phyloP scores from a whole-genome alignment of 176 grass and related monocot species.

The Echinochloa phyllopogon region DNA sequence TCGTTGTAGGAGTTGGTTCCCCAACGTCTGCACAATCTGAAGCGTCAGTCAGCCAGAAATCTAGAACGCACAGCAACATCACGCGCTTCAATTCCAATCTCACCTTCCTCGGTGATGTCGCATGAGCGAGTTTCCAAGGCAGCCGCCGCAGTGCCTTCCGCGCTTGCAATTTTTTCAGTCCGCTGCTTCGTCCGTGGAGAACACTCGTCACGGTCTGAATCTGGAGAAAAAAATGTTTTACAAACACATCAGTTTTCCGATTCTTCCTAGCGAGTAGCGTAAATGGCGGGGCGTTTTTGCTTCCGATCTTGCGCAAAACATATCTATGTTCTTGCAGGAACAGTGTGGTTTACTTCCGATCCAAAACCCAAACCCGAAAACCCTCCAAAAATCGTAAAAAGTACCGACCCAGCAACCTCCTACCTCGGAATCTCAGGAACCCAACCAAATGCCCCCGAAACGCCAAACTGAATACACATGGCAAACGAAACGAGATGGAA shows the following conservation, averaged over 20 bases:
- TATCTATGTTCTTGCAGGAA: neutral
- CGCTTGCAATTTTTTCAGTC: neutral
- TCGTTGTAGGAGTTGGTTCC: neutral
- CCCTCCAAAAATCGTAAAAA: neutral
- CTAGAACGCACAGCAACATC: neutral
- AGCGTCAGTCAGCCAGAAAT: neutral
- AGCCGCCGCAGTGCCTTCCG: neutral
- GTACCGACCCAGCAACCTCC: neutral
- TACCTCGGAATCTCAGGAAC: too few species aligned
- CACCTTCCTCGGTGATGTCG: neutral
- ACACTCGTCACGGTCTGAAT: conserved; percentile 2
- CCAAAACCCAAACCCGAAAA: neutral
- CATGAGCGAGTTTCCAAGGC: neutral
- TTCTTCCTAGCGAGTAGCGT: neutral
- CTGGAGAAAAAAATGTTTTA: neutral
- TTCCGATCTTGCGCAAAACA: neutral
- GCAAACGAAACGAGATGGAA: conserved; percentile 1
- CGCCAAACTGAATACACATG: neutral
- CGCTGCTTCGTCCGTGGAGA: neutral
- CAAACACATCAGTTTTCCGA: neutral
- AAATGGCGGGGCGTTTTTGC: neutral
- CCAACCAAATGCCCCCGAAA: neutral
- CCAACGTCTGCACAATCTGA: neutral
- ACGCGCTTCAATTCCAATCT: neutral
- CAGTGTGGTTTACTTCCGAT: neutral